Conservation (phyloP, 2,329 filamentous ascomycete species). For the Trichoderma sp. region DNA sequence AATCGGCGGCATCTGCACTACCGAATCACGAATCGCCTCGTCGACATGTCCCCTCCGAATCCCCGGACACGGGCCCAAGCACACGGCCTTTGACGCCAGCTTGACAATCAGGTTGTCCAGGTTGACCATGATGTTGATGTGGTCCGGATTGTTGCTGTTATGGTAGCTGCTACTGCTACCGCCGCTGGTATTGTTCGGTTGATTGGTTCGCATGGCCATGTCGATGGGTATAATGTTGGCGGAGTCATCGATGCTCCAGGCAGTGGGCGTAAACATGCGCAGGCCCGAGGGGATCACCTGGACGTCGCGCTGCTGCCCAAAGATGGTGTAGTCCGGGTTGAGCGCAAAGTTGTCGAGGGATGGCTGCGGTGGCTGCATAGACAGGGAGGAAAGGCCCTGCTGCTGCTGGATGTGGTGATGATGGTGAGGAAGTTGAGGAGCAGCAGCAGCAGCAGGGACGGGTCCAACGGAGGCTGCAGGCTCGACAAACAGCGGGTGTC, state of each 20-base stretch:
- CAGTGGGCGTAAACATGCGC: not conserved
- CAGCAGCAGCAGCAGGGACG: too few species aligned
- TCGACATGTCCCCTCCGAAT: slow-evolving; percentile 18
- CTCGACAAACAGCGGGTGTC: too few species aligned
- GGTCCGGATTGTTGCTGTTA: not conserved
- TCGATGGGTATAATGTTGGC: not conserved
- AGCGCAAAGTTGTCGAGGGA: not conserved
- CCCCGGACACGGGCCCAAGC: slow-evolving; percentile 21
- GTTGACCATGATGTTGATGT: slow-evolving; percentile 24
- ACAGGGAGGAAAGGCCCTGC: too few species aligned
- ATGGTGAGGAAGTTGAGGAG: too few species aligned
- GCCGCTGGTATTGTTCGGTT: not conserved
- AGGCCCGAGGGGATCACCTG: not conserved
- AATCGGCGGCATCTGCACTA: slow-evolving; percentile 5
- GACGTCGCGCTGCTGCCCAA: slow-evolving; percentile 13
- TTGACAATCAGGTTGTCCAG: slow-evolving; percentile 11
- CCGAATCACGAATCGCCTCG: slow-evolving; percentile 20
- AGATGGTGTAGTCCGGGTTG: slow-evolving; percentile 9
- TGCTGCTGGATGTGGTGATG: too few species aligned
- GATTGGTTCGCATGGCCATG: not conserved
- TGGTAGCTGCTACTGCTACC: not conserved
- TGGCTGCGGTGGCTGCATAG: too few species aligned
- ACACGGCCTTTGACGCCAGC: slow-evolving; percentile 18
- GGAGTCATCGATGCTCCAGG: not conserved
- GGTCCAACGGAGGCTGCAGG: too few species aligned